Percentiles rank a stretch among this genome's conserved stretches.
phyloP scores from a whole-genome alignment of 2,329 filamentous ascomycete genomes.

The Pyricularia sp. region DNA sequence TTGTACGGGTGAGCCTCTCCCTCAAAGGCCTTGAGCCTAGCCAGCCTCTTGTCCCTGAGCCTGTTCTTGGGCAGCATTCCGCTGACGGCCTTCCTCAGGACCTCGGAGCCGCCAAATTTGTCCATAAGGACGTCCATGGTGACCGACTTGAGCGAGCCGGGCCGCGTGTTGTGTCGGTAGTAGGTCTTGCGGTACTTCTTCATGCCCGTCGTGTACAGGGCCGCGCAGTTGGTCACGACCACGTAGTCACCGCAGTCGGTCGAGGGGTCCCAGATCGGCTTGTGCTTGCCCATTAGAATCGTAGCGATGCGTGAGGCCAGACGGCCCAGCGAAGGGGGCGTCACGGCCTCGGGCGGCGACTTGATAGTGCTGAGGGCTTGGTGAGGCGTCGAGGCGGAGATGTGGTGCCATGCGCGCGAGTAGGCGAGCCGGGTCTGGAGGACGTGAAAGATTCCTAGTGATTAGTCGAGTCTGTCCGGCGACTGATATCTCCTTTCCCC shows the following conservation, averaged over 20 bases:
- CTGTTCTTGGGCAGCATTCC: slow-evolving; percentile 98
- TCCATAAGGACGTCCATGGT: slow-evolving; percentile 93
- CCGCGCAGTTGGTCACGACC: slow-evolving; percentile 81
- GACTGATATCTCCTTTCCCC: not conserved
- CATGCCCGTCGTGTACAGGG: slow-evolving; percentile 80
- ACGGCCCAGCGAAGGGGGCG: slow-evolving; percentile 75
- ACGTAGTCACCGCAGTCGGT: slow-evolving; percentile 99
- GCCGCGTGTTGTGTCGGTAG: slow-evolving; percentile 87
- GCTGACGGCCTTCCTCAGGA: slow-evolving; percentile 82
- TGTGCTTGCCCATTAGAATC: slow-evolving; percentile 96
- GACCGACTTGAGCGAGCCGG: slow-evolving; percentile 76
- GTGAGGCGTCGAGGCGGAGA: slow-evolving; percentile 62
- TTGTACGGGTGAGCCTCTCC: slow-evolving; percentile 87
- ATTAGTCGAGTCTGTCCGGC: not conserved
- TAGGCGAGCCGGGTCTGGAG: slow-evolving; percentile 87
- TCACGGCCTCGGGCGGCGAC: slow-evolving; percentile 39
- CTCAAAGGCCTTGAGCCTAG: slow-evolving; percentile 90
- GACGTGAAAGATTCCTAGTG: not conserved
- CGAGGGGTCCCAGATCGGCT: slow-evolving; percentile 93
- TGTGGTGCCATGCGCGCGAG: slow-evolving; percentile 86
- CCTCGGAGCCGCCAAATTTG: slow-evolving; percentile 88
- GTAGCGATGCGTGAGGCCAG: slow-evolving; percentile 80
- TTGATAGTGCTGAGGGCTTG: slow-evolving; percentile 45
- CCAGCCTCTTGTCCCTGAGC: slow-evolving; percentile 77
- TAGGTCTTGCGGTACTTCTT: slow-evolving; percentile 94